A percentile compares a stretch with the other conserved stretches of the same genome.
Evolutionary conservation across 345 rosid species (phyloP).

Genomic region (Sisymbrium altissimum): DNA sequence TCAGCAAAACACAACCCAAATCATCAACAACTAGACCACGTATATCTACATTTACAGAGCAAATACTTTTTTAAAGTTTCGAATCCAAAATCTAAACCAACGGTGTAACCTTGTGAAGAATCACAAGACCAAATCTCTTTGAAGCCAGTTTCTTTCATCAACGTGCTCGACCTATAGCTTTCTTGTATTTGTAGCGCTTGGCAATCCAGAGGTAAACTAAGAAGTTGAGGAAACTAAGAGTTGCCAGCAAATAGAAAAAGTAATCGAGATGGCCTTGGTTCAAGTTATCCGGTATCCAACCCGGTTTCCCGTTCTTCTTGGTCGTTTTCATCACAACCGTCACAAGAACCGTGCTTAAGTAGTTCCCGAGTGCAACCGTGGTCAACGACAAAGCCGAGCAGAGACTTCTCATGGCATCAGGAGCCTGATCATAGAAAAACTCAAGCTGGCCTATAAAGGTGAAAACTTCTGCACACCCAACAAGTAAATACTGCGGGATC

Average conservation of each 20-base stretch:
- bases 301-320: constrained; percentile 39
- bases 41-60: constrained; percentile 12
- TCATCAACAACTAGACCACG: background rate
- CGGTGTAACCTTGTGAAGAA: background rate
- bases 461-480: constrained; percentile 55
- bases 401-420: constrained; percentile 53
- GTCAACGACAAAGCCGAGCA: constrained; percentile 49
- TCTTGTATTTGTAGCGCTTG: constrained; percentile 73
- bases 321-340: constrained; percentile 41
- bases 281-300: constrained; percentile 56
- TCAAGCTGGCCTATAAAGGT: constrained; percentile 47
- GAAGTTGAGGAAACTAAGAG: constrained; percentile 74
- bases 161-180: constrained; percentile 41
- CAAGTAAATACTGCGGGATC: constrained; percentile 47
- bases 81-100: constrained; percentile 13
- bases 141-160: constrained; percentile 16
- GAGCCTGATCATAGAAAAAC: constrained; percentile 50
- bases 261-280: constrained; percentile 45
- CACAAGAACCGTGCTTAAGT: constrained; percentile 44
- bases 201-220: constrained; percentile 67
- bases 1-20: background rate
- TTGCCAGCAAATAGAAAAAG: constrained; percentile 62
- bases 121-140: background rate
- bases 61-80: background rate
- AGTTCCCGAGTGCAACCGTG: constrained; percentile 46